Conservation (phyloP, 1,284 basidiomycete genomes). For the Caloboletus firmus region DNA sequence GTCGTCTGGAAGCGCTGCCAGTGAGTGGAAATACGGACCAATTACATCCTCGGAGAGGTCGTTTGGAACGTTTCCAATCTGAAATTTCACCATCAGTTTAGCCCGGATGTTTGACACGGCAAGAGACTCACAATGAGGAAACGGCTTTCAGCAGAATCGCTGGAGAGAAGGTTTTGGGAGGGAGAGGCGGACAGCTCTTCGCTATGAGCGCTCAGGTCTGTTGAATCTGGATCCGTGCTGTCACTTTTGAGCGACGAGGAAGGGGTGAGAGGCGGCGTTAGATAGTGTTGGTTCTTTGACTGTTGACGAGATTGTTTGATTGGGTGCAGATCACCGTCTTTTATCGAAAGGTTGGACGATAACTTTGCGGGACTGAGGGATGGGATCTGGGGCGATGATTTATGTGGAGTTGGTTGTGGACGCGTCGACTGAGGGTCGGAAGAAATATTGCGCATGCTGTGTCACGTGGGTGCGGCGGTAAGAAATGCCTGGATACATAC, state of each 20-base stretch:
- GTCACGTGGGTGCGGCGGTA: constrained; percentile 14
- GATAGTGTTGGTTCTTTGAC: constrained; percentile 38
- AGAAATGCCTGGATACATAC: constrained; percentile 6
- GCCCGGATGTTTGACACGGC: not conserved
- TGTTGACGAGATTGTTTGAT: constrained; percentile 28
- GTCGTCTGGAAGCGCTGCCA: constrained; percentile 20
- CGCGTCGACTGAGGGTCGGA: constrained; percentile 40
- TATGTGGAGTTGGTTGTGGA: constrained; percentile 22
- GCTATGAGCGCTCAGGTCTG: constrained; percentile 19
- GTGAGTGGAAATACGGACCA: constrained; percentile 29
- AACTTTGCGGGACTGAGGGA: constrained; percentile 15
- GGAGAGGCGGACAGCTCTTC: constrained; percentile 11
- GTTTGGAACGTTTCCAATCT: constrained; percentile 38
- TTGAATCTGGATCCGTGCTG: constrained; percentile 36
- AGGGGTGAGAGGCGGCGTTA: constrained; percentile 59
- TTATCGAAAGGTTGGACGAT: constrained; percentile 12
- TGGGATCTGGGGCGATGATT: constrained; percentile 18
- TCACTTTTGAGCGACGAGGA: constrained; percentile 48
- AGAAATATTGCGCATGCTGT: constrained; percentile 27
- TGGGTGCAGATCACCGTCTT: constrained; percentile 22
- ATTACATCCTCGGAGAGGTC: constrained; percentile 40
- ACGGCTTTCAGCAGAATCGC: constrained; percentile 36
- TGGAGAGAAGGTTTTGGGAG: constrained; percentile 8
- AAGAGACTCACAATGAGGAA: constrained; percentile 43
- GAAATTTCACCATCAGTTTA: constrained; percentile 16